Conservation (phyloP, 371 early-diverging fungal genomes). For the Mucor saturninus region DNA sequence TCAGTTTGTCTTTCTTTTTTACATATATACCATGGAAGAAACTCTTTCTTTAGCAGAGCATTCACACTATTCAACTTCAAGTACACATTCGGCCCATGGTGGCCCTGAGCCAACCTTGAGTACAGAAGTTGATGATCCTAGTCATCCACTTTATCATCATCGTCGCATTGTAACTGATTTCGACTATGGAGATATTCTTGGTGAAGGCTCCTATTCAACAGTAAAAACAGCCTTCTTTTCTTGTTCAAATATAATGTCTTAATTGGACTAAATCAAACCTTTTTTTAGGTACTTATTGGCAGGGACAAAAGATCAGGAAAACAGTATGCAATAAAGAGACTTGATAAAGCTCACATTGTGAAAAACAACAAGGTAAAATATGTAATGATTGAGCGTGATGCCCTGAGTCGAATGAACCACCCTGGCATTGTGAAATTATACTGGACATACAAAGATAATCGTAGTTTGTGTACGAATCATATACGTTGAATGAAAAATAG, state of each 20-base stretch:
- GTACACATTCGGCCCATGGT: background rate
- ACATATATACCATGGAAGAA: constrained; percentile 3
- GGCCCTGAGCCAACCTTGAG: constrained; percentile 10
- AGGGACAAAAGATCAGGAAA: constrained; percentile 67
- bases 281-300: constrained; percentile 68
- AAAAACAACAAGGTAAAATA: constrained; percentile 95
- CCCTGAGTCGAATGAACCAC: constrained; percentile 83
- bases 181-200: constrained; percentile 81
- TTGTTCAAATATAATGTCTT: background rate
- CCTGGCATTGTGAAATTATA: constrained; percentile 90
- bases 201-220: constrained; percentile 96
- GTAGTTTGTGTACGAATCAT: constrained; percentile 72
- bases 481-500: background rate
- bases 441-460: constrained; percentile 93
- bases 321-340: constrained; percentile 90
- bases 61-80: background rate
- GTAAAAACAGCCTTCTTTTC: constrained; percentile 50
- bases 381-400: constrained; percentile 91
- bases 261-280: background rate
- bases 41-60: background rate
- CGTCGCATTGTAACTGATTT: constrained; percentile 70
- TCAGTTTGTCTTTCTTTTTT: background rate
- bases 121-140: constrained; percentile 50
- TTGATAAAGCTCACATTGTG: constrained; percentile 93
- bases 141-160: constrained; percentile 46